These are phyloP conservation scores for Candida maesae DNA, from an alignment of 805 yeast genomes.

Conservation along the genomic window DNA sequence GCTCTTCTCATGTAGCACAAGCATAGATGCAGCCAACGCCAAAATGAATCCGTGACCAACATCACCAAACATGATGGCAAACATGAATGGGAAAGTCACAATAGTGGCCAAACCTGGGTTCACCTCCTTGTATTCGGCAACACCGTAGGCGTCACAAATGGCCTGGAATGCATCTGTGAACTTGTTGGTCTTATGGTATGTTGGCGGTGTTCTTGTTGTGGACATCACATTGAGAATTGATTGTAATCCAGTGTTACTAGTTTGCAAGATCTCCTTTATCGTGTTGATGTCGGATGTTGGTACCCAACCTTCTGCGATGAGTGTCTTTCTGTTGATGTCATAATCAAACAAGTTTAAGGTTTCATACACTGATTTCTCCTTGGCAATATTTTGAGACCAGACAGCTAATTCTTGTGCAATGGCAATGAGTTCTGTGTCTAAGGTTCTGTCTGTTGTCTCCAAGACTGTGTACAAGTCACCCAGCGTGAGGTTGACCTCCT, in stretches of 20 bases:
- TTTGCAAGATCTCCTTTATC: conserved; percentile 58
- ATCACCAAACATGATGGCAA: conserved; percentile 99
- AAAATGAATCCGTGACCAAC: conserved; percentile 91
- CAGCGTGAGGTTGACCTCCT: conserved; percentile 53
- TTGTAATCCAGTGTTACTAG: conserved; percentile 60
- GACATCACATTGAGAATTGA: conserved; percentile 52
- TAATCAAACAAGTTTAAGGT: conserved; percentile 77
- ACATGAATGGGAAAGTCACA: conserved; percentile 96
- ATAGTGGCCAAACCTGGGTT: conserved; percentile 95
- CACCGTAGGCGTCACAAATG: conserved; percentile 93
- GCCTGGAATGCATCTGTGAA: conserved; percentile 90
- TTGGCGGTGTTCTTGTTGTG: conserved; percentile 88
- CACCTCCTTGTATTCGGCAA: conserved; percentile 89
- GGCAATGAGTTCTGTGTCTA: conserved; percentile 72
- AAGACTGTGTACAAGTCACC: conserved; percentile 63
- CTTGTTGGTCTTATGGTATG: conserved; percentile 91
- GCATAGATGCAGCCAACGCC: conserved; percentile 62
- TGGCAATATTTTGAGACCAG: conserved; percentile 65
- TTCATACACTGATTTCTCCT: conserved; percentile 83
- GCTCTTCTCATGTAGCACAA: conserved; percentile 71
- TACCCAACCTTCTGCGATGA: conserved; percentile 97
- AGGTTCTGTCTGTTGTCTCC: conserved; percentile 60
- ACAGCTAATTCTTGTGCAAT: conserved; percentile 68
- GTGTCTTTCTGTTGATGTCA: conserved; percentile 69
- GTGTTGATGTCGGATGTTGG: conserved; percentile 71